Percentiles rank a stretch among this genome's conserved stretches.
Conservation (phyloP, 129 eudicot species). For the Solidago caesia region DNA sequence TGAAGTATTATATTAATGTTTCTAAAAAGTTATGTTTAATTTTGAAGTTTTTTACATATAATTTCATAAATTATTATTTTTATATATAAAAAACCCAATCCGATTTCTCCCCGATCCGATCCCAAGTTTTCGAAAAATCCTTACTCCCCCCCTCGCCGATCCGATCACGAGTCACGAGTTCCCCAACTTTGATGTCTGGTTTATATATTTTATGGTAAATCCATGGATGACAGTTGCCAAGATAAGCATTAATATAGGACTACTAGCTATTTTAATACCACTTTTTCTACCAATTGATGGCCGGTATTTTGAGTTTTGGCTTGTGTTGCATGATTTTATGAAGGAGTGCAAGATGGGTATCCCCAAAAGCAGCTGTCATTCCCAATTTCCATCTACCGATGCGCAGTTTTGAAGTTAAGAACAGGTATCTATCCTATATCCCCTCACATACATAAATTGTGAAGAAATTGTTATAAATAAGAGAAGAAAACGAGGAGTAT, state of each 20-base stretch:
- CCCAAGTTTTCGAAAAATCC: too few species aligned
- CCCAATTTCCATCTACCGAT: conserved; percentile 69
- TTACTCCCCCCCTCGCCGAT: too few species aligned
- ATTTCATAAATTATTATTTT: too few species aligned
- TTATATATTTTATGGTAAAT: too few species aligned
- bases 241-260: background rate
- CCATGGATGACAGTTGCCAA: too few species aligned
- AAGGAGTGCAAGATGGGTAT: conserved; percentile 45
- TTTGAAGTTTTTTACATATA: too few species aligned
- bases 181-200: too few species aligned
- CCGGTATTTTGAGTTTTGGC: background rate
- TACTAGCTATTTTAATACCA: background rate
- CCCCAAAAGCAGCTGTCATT: conserved; percentile 65
- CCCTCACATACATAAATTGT: background rate
- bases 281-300: background rate
- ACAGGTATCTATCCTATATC: conserved; percentile 38
- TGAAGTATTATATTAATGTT: too few species aligned
- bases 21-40: too few species aligned
- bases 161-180: too few species aligned
- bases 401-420: conserved; percentile 73
- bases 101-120: too few species aligned
- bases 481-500: background rate
- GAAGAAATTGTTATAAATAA: background rate
- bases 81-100: too few species aligned
- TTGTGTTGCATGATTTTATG: conserved; percentile 2